phyloP scores from a whole-genome alignment of 352 stramenopile species.

The Saprolegnia parasitica region DNA sequence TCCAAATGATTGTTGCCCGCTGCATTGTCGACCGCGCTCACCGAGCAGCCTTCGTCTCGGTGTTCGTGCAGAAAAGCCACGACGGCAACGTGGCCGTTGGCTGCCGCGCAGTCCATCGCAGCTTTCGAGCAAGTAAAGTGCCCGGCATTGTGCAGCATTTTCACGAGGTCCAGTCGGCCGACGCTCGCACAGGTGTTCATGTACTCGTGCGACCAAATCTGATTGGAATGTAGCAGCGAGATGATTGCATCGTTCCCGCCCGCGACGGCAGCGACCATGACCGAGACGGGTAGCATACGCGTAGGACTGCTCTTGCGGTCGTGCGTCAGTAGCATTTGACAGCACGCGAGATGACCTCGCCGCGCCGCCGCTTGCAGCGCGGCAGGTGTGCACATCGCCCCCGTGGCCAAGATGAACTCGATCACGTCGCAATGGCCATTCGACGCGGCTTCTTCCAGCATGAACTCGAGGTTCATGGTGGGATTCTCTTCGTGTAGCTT shows the following conservation, averaged over 20 bases:
- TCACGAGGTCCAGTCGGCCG: neutral
- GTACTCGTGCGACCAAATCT: neutral
- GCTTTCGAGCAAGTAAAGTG: neutral
- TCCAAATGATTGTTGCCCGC: neutral
- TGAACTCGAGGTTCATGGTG: no score
- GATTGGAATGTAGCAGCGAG: neutral
- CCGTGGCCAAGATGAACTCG: no score
- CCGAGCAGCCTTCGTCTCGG: neutral
- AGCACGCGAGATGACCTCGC: neutral
- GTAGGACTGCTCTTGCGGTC: neutral
- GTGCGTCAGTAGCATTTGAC: neutral
- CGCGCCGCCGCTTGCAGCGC: no score
- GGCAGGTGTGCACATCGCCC: no score
- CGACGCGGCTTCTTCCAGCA: no score
- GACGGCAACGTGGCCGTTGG: slow-evolving; percentile 19
- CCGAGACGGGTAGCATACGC: neutral
- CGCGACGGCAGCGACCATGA: neutral
- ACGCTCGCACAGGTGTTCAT: neutral
- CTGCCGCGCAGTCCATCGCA: slow-evolving; percentile 29
- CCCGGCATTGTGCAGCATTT: neutral
- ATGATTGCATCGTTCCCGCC: neutral
- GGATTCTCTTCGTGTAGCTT: no score
- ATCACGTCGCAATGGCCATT: no score
- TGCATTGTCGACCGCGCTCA: neutral
- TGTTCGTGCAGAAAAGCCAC: slow-evolving; percentile 29